Evolutionary conservation across 768 basidiomycete genomes (phyloP).

Genomic region (Amyloporia xantha): DNA sequence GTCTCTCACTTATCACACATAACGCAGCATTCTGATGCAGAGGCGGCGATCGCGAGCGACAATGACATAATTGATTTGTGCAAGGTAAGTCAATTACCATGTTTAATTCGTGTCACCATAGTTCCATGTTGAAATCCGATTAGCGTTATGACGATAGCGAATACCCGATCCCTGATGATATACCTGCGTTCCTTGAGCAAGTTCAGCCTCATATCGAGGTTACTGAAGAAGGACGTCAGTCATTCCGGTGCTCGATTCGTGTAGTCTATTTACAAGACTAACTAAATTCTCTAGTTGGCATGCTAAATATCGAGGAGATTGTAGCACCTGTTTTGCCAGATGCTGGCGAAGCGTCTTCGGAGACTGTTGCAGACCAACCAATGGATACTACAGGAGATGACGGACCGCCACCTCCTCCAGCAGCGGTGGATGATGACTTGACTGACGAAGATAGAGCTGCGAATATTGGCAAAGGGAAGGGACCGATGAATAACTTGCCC

Average conservation of each 20-base stretch:
- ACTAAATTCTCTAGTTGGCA: not conserved
- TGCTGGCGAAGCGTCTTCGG: not conserved
- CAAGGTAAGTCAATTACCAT: not conserved
- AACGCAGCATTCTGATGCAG: conserved; percentile 10
- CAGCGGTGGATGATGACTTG: too few relatives aligned
- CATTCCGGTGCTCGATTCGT: not conserved
- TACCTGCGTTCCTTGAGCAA: not conserved
- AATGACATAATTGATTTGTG: conserved; percentile 7
- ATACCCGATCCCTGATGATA: conserved; percentile 4
- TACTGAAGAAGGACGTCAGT: conserved; percentile 6
- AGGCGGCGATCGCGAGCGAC: conserved; percentile 10
- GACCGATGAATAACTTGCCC: too few relatives aligned
- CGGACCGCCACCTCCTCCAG: too few relatives aligned
- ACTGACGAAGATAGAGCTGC: too few relatives aligned
- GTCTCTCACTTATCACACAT: too few relatives aligned
- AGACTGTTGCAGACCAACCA: not conserved
- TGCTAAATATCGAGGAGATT: not conserved
- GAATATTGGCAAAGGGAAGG: too few relatives aligned
- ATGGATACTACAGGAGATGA: too few relatives aligned
- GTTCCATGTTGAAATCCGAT: not conserved
- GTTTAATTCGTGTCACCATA: not conserved
- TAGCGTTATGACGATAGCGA: not conserved
- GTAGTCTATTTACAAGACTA: not conserved
- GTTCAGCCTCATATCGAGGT: conserved; percentile 10
- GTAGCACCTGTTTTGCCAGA: not conserved